Evolutionary conservation across 371 early-diverging fungal genomes (phyloP), one percentile per base, ranked within the genome.

Genomic region (Mucor sp.): DNA sequence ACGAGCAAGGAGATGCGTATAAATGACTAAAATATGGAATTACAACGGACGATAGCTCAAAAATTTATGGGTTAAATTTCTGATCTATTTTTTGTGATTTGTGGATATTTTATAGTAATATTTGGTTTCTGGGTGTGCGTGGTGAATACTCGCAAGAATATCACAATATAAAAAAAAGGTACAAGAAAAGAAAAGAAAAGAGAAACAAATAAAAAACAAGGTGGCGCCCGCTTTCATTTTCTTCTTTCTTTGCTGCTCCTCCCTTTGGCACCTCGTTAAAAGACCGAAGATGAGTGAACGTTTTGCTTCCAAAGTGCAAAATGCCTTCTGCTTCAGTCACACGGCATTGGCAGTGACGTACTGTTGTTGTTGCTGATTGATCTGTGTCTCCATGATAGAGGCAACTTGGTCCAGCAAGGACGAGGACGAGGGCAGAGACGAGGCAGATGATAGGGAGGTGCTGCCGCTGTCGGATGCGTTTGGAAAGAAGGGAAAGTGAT

Each of bases 401-500:
- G 57, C 57, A 32, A 57, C 57, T n/a, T 57, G 57, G 9, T 57
- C 57, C 9, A 57, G 21, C 17, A 37, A 2, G n/a, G 59, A 39
- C 37, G 6, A 59, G 12, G 33, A 32, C 17, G 12, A 57, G n/a
- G 33, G 57, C 8, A 57, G 17, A 6, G 35, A 57, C 6, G 30
- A 33, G 21, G 35, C n/a, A 17, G 35, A 33, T 0, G 35, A 57
- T n/a, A 25, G 19, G 8, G 35, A 33, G 30, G 30, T 2, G 14
- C 5, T 8, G 25, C 25, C 8, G 55, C 57, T 25, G 32, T 2
- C 30, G 30, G 5, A 8, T 17, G 57, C n/a, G 19, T 67, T 33
- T 57, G 56, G 56, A 23, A 64, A 69, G 33, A 59, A 60, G 14
- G 53, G 65, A 53, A 74, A 66, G n/a, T 73, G 63, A 23, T 77